Evolutionary conservation across 805 yeast genomes (phyloP), one percentile per base, ranked within the genome.

Genomic region (Lipomyces lipofer): DNA sequence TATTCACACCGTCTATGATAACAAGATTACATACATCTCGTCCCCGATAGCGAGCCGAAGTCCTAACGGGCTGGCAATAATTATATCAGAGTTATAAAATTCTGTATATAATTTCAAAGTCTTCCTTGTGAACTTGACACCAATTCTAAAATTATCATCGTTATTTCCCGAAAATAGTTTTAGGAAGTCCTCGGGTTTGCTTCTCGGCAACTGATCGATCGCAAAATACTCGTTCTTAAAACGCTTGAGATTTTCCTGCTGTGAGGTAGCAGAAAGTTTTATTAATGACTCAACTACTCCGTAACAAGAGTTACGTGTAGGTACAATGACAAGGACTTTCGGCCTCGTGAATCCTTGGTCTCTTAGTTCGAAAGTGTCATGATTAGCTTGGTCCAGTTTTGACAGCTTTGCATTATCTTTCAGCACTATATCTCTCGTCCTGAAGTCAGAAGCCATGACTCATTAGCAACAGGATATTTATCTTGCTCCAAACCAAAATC

Each of bases 341-440:
- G 99, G 96, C 58, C 98, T 78, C 0, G 97, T 91, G 68, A 89
- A 94, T 27, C 99, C 98, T 70, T 94, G 98, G 68, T 94, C 99
- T 52, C 95, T 74, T 60, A 78, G 77, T 64, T 88, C 95, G 73
- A 54, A 73, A 2, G 68, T 63, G 28, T 60, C 63, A 17, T 56
- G 57, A n/a, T 61, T 63, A 3, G 56, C 52, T n/a, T 59, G 59
- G 67, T 48, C 42, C n/a, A 73, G 74, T 15, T 69, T 62, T 28
- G 74, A 71, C 19, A 84, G 61, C 62, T 81, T 82, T 47, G 80
- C 78, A 62, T 85, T 89, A 71, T 94, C 85, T 67, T 86, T 86
- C 63, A 92, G 64, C 15, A 92, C 79, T n/a, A 83, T 73, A 69
- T 90, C 97, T 66, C 97, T 79, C 0, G 97, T 88, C 70, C 91